Conservation (phyloP, 208 protist genomes). For the Crithidia expoeki region DNA sequence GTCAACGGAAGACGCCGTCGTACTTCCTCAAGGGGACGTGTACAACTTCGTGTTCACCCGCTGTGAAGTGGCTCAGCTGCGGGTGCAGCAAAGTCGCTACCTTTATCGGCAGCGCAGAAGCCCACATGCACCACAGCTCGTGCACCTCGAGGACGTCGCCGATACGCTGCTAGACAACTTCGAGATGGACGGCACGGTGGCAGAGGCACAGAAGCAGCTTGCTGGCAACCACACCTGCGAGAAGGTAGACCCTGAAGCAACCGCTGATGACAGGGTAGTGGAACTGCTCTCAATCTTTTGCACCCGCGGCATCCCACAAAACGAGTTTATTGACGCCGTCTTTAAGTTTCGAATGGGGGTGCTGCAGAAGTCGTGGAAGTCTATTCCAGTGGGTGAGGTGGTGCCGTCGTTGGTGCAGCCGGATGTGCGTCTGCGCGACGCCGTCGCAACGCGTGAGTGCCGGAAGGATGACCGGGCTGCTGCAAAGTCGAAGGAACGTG, state of each 20-base stretch:
- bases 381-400: slow-evolving; percentile 18
- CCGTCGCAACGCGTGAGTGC: background rate
- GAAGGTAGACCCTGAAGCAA: background rate
- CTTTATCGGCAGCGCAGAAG: slow-evolving; percentile 16
- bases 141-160: slow-evolving; percentile 3
- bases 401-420: slow-evolving; percentile 21
- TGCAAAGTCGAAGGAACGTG: background rate
- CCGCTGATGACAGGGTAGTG: background rate
- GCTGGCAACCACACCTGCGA: background rate
- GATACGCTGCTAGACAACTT: slow-evolving; percentile 7
- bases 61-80: slow-evolving; percentile 4
- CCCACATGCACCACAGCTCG: slow-evolving; percentile 20
- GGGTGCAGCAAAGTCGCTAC: slow-evolving; percentile 11
- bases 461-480: background rate
- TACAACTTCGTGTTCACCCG: slow-evolving; percentile 22
- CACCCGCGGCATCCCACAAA: slow-evolving; percentile 24
- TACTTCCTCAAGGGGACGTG: slow-evolving; percentile 8
- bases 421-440: slow-evolving; percentile 1
- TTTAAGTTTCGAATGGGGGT: slow-evolving; percentile 26
- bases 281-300: slow-evolving; percentile 16
- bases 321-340: slow-evolving; percentile 25
- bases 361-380: slow-evolving; percentile 17
- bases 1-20: background rate
- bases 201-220: too few relatives aligned
- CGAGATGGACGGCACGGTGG: slow-evolving; percentile 1